A percentile compares a stretch with the other conserved stretches of the same genome.
Conservation (phyloP, 2,329 filamentous ascomycete genomes). For the Tolypocladium cylindrosporum region DNA sequence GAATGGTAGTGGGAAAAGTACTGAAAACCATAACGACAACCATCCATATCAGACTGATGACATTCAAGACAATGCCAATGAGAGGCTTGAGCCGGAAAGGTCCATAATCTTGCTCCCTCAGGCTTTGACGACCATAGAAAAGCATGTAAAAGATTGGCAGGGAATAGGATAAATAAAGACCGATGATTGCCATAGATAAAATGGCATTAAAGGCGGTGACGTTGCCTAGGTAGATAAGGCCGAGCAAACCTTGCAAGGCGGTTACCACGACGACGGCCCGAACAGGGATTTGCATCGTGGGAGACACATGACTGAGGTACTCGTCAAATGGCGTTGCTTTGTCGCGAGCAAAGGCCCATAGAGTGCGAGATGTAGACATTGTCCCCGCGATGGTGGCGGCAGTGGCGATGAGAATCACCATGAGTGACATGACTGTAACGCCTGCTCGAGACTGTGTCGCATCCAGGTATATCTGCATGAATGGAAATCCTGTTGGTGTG, state of each 20-base stretch:
- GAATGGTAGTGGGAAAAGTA: constrained; percentile 30
- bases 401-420: constrained; percentile 15
- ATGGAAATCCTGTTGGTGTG: constrained; percentile 31
- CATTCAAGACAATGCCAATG: constrained; percentile 26
- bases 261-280: constrained; percentile 14
- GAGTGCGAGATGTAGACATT: constrained; percentile 24
- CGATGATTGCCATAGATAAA: constrained; percentile 29
- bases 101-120: constrained; percentile 9
- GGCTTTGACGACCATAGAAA: constrained; percentile 19
- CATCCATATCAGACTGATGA: constrained; percentile 31
- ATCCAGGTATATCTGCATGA: constrained; percentile 29
- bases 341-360: constrained; percentile 30
- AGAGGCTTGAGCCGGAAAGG: constrained; percentile 19
- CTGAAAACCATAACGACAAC: constrained; percentile 32
- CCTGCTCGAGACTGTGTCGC: constrained; percentile 14
- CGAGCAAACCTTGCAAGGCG: constrained; percentile 17
- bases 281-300: constrained; percentile 21
- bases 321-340: constrained; percentile 22
- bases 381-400: constrained; percentile 20
- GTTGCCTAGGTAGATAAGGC: constrained; percentile 30
- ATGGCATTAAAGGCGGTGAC: constrained; percentile 30
- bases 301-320: constrained; percentile 24
- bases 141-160: constrained; percentile 27
- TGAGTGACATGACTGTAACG: constrained; percentile 18
- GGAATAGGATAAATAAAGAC: constrained; percentile 32